phyloP scores from a whole-genome alignment of 2,329 filamentous ascomycete species.

The Phialophora tarda region DNA sequence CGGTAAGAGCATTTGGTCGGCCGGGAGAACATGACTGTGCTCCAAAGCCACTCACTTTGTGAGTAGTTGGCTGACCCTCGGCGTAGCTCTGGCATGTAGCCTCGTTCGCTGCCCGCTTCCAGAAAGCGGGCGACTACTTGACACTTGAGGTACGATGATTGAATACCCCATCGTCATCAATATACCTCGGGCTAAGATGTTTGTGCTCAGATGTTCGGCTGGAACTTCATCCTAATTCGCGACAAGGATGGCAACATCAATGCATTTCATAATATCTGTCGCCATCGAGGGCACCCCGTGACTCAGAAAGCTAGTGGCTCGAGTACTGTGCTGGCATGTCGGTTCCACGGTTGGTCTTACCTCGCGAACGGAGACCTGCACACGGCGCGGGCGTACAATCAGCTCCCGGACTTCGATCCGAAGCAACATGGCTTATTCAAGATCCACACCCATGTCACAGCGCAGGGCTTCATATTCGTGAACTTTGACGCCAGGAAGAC shows the following conservation, averaged over 20 bases:
- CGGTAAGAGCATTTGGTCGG: constrained; percentile 18
- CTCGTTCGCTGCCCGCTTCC: constrained; percentile 32
- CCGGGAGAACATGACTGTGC: background rate
- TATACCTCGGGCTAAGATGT: background rate
- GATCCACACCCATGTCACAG: constrained; percentile 36
- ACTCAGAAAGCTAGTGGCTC: constrained; percentile 46
- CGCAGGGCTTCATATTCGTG: constrained; percentile 59
- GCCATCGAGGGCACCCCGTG: constrained; percentile 64
- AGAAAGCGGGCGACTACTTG: constrained; percentile 35
- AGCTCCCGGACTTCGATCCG: constrained; percentile 64
- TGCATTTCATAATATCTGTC: constrained; percentile 68
- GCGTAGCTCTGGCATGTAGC: constrained; percentile 35
- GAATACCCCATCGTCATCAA: background rate
- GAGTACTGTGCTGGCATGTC: constrained; percentile 60
- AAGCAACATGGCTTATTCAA: constrained; percentile 61
- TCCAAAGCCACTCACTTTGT: background rate
- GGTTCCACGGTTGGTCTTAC: constrained; percentile 69
- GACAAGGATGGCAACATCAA: constrained; percentile 61
- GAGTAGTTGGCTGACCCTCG: background rate
- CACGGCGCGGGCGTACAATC: constrained; percentile 65
- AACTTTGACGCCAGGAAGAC: constrained; percentile 58
- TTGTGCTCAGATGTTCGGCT: constrained; percentile 49
- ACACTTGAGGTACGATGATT: constrained; percentile 27
- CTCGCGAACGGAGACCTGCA: constrained; percentile 62
- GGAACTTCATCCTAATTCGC: constrained; percentile 59